Percentiles rank a stretch among this genome's conserved stretches.
Conservation (phyloP, 805 yeast genomes). For the Suhomyces pyralidae region DNA sequence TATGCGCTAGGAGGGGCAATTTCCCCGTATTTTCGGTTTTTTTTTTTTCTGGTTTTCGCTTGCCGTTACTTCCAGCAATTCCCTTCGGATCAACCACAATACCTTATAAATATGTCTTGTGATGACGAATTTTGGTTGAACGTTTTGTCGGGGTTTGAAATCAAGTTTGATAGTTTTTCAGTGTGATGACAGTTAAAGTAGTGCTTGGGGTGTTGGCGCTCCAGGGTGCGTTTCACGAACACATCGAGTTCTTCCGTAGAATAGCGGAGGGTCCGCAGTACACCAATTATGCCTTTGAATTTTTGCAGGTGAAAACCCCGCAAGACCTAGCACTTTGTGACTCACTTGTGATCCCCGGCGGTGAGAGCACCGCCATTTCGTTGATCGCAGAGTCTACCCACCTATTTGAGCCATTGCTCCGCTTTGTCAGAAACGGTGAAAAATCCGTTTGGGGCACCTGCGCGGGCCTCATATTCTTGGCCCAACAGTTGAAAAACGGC, state of each 20-base stretch:
- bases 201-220: slow-evolving; percentile 68
- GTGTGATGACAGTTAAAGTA: background rate
- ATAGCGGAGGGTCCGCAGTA: slow-evolving; percentile 25
- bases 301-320: slow-evolving; percentile 50
- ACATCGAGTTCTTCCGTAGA: slow-evolving; percentile 47
- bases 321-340: slow-evolving; percentile 50
- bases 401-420: slow-evolving; percentile 51
- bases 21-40: background rate
- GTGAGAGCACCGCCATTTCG: slow-evolving; percentile 69
- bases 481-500: slow-evolving; percentile 52
- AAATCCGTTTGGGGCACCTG: slow-evolving; percentile 83
- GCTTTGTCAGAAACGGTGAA: slow-evolving; percentile 44
- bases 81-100: background rate
- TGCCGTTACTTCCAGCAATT: background rate
- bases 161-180: background rate
- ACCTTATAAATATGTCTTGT: background rate
- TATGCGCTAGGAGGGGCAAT: background rate
- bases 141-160: background rate
- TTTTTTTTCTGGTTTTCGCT: background rate
- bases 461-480: slow-evolving; percentile 72
- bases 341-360: slow-evolving; percentile 70
- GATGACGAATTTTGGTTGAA: background rate
- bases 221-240: slow-evolving; percentile 79
- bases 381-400: slow-evolving; percentile 65
- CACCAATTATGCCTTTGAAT: slow-evolving; percentile 23